A percentile compares a stretch with the other conserved stretches of the same genome.
phyloP scores from a whole-genome alignment of 805 yeast genomes.

The Clavispora vitiphila region DNA sequence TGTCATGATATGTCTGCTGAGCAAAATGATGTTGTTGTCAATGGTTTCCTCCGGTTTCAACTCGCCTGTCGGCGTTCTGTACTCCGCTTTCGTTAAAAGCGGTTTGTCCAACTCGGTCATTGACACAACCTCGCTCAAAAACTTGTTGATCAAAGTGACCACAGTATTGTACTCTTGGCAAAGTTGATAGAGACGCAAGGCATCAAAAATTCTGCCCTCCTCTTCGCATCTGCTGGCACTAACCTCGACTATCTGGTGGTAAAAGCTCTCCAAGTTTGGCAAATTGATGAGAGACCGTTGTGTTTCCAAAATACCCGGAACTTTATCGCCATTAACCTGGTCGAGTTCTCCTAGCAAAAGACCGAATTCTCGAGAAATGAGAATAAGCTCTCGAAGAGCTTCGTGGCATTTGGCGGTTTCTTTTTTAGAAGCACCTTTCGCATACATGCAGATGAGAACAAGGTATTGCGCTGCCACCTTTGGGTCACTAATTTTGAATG shows the following conservation, averaged over 20 bases:
- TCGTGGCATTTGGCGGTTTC: conserved; percentile 64
- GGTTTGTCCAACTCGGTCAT: conserved; percentile 65
- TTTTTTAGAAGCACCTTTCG: conserved; percentile 30
- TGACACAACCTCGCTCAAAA: conserved; percentile 73
- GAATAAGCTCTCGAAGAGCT: conserved; percentile 74
- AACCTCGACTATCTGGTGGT: conserved; percentile 69
- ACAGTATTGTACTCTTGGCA: conserved; percentile 86
- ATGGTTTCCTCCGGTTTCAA: conserved; percentile 27
- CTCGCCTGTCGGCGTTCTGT: conserved; percentile 36
- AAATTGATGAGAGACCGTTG: conserved; percentile 64
- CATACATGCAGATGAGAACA: conserved; percentile 56
- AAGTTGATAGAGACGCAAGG: conserved; percentile 78
- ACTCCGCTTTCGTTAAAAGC: conserved; percentile 35
- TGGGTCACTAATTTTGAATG: conserved; percentile 82
- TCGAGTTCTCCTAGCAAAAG: conserved; percentile 79
- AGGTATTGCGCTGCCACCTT: conserved; percentile 89
- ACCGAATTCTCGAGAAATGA: conserved; percentile 81
- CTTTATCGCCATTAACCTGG: conserved; percentile 61
- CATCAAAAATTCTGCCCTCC: conserved; percentile 84
- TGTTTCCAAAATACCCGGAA: conserved; percentile 79
- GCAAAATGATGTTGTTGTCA: conserved; percentile 44
- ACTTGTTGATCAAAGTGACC: conserved; percentile 63
- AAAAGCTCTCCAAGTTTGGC: conserved; percentile 52
- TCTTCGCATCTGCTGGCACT: conserved; percentile 87
- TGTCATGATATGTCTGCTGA: conserved; percentile 41